Evolutionary conservation across 768 basidiomycete species (phyloP), one percentile per base, ranked within the genome.

Genomic region (Coprinopsis marcescibilis): DNA sequence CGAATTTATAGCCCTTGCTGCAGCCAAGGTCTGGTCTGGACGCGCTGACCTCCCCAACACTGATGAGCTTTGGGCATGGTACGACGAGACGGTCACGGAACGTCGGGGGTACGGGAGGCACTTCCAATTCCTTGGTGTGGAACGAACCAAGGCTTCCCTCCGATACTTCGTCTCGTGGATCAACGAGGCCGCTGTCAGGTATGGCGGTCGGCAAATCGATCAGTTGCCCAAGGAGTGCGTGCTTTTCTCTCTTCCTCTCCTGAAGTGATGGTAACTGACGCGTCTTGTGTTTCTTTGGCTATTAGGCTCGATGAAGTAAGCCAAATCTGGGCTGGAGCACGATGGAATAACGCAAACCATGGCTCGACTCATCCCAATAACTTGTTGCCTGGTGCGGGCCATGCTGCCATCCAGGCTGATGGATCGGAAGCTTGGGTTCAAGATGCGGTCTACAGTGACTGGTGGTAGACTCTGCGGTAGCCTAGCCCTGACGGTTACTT

Each of bases 101-200:
- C 56, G 59, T 1, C 64, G 61, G 6, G 68, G 69, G 6, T 70
- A 67, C 52, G 68, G 67, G 7, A 57, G 57, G 11, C 58, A 68
- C 33, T 63, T 67, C 51, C 63, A 68, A 48, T 68, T 64, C 48
- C 53, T 70, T 1, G 66, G 65, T 6, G 44, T 48, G 11, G 59
- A 56, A 27, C 58, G 57, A 38, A 63, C 62, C 11, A 55, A 58
- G 64, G 35, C 26, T 55, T 48, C 48, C 26, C 56, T 66, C 12
- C 59, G 64, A 6, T 65, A 61, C 56, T 65, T 68, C 39, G 54
- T 64, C 23, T 68, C 63, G 8, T 72, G 68, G 70, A 53, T 72
- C 3, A 69, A 72, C 42, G 60, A 58, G 3, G 68, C 67, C 2
- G 69, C 69, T 34, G 59, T 60, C 27, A 63, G 64, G 42, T 66